Conservation (phyloP, 2,329 filamentous ascomycete genomes). For the Thielaviopsis punctulata region DNA sequence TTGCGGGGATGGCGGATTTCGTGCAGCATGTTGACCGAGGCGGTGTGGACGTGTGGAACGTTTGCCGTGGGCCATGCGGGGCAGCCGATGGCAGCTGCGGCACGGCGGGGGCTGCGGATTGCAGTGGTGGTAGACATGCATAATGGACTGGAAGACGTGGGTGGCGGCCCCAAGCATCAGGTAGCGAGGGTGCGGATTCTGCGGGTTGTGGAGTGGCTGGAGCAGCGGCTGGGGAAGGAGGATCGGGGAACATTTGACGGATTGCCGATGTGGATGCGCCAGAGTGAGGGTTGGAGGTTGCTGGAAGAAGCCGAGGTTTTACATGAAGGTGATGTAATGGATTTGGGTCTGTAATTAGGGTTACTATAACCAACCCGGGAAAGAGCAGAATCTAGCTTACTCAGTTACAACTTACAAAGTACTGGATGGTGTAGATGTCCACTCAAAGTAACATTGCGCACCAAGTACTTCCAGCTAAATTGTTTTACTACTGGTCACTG, state of each 20-base stretch:
- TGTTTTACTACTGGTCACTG: too few relatives aligned
- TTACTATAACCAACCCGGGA: too few relatives aligned
- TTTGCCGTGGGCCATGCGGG: background rate
- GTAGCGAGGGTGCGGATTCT: background rate
- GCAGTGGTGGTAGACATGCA: background rate
- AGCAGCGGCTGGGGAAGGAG: background rate
- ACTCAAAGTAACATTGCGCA: too few relatives aligned
- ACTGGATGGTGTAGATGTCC: too few relatives aligned
- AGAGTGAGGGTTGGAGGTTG: background rate
- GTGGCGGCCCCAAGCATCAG: background rate
- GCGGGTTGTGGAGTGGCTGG: background rate
- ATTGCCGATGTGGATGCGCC: background rate
- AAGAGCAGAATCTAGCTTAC: too few relatives aligned
- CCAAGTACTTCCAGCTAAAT: too few relatives aligned
- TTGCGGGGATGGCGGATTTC: background rate
- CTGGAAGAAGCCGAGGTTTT: background rate
- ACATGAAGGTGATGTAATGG: too few relatives aligned
- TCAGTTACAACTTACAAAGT: too few relatives aligned
- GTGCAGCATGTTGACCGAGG: background rate
- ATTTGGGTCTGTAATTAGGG: background rate
- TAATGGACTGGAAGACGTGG: background rate
- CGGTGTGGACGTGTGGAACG: background rate
- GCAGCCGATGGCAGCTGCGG: too few relatives aligned
- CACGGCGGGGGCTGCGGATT: background rate
- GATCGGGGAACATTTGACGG: background rate